Percentiles rank a stretch among this genome's conserved stretches.
Conservation (phyloP, 352 stramenopile genomes). For the Pythium folliculosum region DNA sequence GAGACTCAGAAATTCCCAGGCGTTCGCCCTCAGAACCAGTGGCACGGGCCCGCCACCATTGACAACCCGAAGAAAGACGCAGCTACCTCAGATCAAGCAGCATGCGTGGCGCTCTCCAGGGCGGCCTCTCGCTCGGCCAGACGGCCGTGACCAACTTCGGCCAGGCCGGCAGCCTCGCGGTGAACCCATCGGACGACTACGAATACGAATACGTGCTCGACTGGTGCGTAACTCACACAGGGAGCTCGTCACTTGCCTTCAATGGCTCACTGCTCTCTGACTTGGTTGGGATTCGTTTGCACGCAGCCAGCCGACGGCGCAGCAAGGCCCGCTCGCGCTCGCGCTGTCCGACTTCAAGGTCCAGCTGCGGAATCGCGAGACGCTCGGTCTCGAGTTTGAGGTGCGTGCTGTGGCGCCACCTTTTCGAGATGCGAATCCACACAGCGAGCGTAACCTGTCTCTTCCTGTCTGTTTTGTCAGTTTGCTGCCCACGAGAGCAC, state of each 20-base stretch:
- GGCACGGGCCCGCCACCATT: slow-evolving; percentile 4
- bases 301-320: slow-evolving; percentile 59
- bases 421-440: too few relatives aligned
- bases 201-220: slow-evolving; percentile 88
- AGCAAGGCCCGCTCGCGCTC: slow-evolving; percentile 56
- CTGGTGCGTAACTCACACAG: slow-evolving; percentile 34
- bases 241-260: not conserved
- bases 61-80: not conserved
- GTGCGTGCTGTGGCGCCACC: slow-evolving; percentile 16
- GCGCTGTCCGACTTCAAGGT: slow-evolving; percentile 69
- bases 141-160: slow-evolving; percentile 74
- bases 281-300: not conserved
- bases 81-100: slow-evolving; percentile 4
- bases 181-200: slow-evolving; percentile 61
- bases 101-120: slow-evolving; percentile 56
- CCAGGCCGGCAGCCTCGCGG: slow-evolving; percentile 31
- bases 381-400: slow-evolving; percentile 61
- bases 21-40: slow-evolving; percentile 22
- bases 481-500: slow-evolving; percentile 77
- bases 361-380: slow-evolving; percentile 72
- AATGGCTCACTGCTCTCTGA: not conserved
- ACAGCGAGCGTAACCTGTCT: too few relatives aligned
- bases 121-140: slow-evolving; percentile 54
- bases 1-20: slow-evolving; percentile 17
- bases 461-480: slow-evolving; percentile 19